A percentile compares a stretch with the other conserved stretches of the same genome.
Conservation (phyloP, 1,284 basidiomycete species). For the Moesziomyces antarcticus region DNA sequence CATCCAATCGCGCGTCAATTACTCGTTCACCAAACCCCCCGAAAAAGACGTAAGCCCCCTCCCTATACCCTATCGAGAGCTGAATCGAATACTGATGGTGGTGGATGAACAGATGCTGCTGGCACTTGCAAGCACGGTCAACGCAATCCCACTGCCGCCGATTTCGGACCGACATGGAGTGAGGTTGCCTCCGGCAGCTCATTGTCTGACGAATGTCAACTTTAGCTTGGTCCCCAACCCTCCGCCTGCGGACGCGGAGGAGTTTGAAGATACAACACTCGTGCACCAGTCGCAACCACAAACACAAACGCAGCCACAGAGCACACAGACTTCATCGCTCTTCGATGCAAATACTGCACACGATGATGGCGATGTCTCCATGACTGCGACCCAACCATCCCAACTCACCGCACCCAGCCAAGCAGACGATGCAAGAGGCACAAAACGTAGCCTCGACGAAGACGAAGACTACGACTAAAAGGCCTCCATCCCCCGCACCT, state of each 20-base stretch:
- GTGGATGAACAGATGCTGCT: conserved; percentile 78
- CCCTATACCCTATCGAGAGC: too few species aligned
- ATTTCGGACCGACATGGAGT: conserved; percentile 96
- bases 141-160: conserved; percentile 85
- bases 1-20: conserved; percentile 90
- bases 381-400: conserved; percentile 32
- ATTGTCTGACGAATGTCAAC: conserved; percentile 88
- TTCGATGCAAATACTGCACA: conserved; percentile 14
- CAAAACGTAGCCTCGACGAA: conserved; percentile 63
- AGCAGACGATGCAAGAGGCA: conserved; percentile 29
- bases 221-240: conserved; percentile 92
- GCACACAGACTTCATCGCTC: conserved; percentile 16
- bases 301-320: not conserved
- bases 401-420: not conserved
- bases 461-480: conserved; percentile 66
- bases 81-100: too few species aligned
- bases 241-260: conserved; percentile 70
- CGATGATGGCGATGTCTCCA: conserved; percentile 28
- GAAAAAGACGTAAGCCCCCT: conserved; percentile 85
- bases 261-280: conserved; percentile 18
- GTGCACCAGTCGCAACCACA: not conserved
- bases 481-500: not conserved
- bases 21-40: conserved; percentile 90
- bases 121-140: conserved; percentile 88
- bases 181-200: conserved; percentile 81